These are phyloP conservation scores for Ligustrum vulgare DNA, from an alignment of 257 asterid species.

Conservation along the genomic window DNA sequence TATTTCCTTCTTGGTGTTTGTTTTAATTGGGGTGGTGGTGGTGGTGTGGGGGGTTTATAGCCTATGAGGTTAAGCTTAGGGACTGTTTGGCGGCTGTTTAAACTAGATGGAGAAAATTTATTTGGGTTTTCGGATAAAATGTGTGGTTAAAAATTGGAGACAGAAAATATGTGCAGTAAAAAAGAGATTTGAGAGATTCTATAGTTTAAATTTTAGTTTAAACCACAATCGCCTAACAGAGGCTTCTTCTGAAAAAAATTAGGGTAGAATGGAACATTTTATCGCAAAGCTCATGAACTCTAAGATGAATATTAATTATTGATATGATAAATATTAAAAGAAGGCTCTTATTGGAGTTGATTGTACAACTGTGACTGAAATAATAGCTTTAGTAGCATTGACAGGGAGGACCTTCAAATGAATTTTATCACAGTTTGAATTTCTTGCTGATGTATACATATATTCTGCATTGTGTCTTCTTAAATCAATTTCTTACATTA, in stretches of 20 bases:
- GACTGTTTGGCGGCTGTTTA: too few species aligned
- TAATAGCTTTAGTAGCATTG: neutral
- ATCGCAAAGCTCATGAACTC: neutral
- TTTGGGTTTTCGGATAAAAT: too few species aligned
- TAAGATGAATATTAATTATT: neutral
- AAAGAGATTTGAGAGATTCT: too few species aligned
- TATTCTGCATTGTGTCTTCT: neutral
- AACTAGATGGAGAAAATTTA: too few species aligned
- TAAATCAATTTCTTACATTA: too few species aligned
- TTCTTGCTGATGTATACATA: neutral
- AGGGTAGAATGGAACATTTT: neutral
- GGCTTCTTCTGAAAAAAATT: neutral
- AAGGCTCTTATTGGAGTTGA: too few species aligned
- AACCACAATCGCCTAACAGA: too few species aligned
- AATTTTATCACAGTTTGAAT: neutral
- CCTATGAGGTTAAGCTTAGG: too few species aligned
- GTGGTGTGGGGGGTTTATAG: neutral
- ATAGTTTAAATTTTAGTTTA: too few species aligned
- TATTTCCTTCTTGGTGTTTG: neutral
- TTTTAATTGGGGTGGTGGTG: neutral
- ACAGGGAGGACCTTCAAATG: neutral
- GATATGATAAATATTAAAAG: neutral
- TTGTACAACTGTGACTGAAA: too few species aligned
- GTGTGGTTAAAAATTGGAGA: too few species aligned
- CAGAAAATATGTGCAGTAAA: too few species aligned